These are phyloP conservation scores for Pseudogymnoascus sp. DNA, from an alignment of 2,329 filamentous ascomycete species.

Conservation along the genomic window DNA sequence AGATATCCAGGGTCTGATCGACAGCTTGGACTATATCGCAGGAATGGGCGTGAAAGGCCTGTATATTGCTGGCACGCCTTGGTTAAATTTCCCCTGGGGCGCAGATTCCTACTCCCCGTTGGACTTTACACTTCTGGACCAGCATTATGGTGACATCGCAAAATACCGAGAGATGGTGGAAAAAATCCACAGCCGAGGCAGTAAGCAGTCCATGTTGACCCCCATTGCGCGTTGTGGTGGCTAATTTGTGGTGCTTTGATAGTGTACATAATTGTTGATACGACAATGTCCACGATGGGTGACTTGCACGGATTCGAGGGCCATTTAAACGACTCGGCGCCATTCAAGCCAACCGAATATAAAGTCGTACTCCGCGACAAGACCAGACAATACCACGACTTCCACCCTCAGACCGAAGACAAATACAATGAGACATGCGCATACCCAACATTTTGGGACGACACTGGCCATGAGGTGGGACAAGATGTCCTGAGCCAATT, in stretches of 20 bases:
- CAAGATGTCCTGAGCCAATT: slow-evolving; percentile 41
- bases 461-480: slow-evolving; percentile 48
- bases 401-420: slow-evolving; percentile 37
- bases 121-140: slow-evolving; percentile 57
- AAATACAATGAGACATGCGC: slow-evolving; percentile 48
- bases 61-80: slow-evolving; percentile 57
- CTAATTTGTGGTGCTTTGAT: background rate
- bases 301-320: slow-evolving; percentile 59
- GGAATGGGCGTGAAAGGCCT: slow-evolving; percentile 59
- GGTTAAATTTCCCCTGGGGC: slow-evolving; percentile 60
- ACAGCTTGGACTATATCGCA: slow-evolving; percentile 58
- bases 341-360: slow-evolving; percentile 51
- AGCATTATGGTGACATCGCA: slow-evolving; percentile 53
- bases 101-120: slow-evolving; percentile 52
- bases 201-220: background rate
- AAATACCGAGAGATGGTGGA: slow-evolving; percentile 51
- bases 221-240: background rate
- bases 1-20: slow-evolving; percentile 50
- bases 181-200: slow-evolving; percentile 53
- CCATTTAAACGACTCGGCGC: slow-evolving; percentile 49
- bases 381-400: slow-evolving; percentile 52
- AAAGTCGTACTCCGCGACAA: slow-evolving; percentile 39
- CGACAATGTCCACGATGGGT: slow-evolving; percentile 59
- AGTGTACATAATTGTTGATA: slow-evolving; percentile 60
- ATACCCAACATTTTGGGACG: slow-evolving; percentile 57